Base-by-base conservation (phyloP, 2,329 filamentous ascomycete genomes). In the Trichoderma semiorbis region DNA sequence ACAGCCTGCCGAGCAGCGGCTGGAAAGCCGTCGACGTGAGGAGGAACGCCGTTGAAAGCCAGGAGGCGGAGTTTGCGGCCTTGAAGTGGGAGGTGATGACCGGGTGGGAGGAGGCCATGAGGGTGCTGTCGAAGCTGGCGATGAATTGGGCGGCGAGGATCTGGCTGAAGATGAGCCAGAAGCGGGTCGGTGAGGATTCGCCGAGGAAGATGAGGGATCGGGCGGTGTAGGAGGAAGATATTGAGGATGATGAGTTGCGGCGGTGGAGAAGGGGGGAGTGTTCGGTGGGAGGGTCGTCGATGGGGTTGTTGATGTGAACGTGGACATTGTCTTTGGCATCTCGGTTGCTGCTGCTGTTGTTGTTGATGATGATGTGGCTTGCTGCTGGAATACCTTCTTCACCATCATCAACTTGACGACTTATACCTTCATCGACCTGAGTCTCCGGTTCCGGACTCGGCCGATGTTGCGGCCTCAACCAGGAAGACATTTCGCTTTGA, bases 81-180 rank as follows among this genome's bases (percentile, higher is more conserved):
- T 90, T 84, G 80, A 95, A 95, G 79, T 95, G 90, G 0, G 92
- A 94, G 0, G 92, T 94, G 73, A 95, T 94, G 71, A 93, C 91
- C 0, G 93, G 92, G 79, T 96, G 93, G 55, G 88, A 91, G 3
- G 92, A 93, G 5, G 92, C 92, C 92, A 95, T 94, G 75, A 95
- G 87, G 5, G 92, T 95, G 12, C 88, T 87, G 82, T 95, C 93
- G 77, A 95, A 95, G 78, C 85, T 89, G 39, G 84, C 82, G 18
- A 90, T 83, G 73, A 91, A 87, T 76, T 88, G 88, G 5, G 85
- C 84, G n/a, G 86, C 78, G 73, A 91, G 80, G 61, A 92, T 84
- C 65, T 87, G 86, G 7, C 81, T 75, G 77, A 92, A 92, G 70
- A 92, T 87, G 73, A 89, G 78, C 86, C 88, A 90, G 81, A 93